phyloP scores from a whole-genome alignment of 176 grass and related monocot genomes.

The Metroxylon sagu region DNA sequence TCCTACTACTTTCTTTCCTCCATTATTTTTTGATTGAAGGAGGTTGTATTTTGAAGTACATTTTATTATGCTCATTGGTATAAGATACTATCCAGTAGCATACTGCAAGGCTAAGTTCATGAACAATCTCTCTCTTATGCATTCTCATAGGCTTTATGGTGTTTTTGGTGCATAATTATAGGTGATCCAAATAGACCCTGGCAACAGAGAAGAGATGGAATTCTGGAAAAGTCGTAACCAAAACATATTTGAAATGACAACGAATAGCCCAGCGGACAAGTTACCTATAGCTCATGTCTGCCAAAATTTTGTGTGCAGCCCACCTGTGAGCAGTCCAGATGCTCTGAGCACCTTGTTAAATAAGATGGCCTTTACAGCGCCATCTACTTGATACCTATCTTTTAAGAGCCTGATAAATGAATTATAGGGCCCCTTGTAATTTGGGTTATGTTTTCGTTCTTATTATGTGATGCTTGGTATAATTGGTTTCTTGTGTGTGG shows the following conservation, averaged over 20 bases:
- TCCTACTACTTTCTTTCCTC: too few relatives aligned
- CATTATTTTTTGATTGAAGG: too few relatives aligned
- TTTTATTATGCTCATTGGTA: too few relatives aligned
- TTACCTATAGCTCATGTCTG: slow-evolving; percentile 30
- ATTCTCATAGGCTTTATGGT: background rate
- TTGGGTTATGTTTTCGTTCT: too few relatives aligned
- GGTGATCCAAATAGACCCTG: slow-evolving; percentile 66
- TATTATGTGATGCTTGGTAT: too few relatives aligned
- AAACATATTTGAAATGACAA: slow-evolving; percentile 18
- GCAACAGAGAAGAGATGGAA: slow-evolving; percentile 42
- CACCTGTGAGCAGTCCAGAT: slow-evolving; percentile 37
- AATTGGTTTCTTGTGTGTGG: too few relatives aligned
- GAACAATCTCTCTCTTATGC: too few relatives aligned
- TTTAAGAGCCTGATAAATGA: too few relatives aligned
- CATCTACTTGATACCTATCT: background rate
- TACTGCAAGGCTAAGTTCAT: too few relatives aligned
- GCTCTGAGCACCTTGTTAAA: slow-evolving; percentile 38
- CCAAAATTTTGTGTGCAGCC: slow-evolving; percentile 72
- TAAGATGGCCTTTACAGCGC: slow-evolving; percentile 23
- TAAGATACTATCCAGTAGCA: too few relatives aligned
- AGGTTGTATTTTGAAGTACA: too few relatives aligned
- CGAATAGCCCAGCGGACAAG: background rate
- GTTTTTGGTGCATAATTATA: background rate
- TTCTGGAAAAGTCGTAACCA: slow-evolving; percentile 61
- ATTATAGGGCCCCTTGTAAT: too few relatives aligned